Evolutionary conservation across 2,329 filamentous ascomycete species (phyloP).

Genomic region (Penicillium sp.): DNA sequence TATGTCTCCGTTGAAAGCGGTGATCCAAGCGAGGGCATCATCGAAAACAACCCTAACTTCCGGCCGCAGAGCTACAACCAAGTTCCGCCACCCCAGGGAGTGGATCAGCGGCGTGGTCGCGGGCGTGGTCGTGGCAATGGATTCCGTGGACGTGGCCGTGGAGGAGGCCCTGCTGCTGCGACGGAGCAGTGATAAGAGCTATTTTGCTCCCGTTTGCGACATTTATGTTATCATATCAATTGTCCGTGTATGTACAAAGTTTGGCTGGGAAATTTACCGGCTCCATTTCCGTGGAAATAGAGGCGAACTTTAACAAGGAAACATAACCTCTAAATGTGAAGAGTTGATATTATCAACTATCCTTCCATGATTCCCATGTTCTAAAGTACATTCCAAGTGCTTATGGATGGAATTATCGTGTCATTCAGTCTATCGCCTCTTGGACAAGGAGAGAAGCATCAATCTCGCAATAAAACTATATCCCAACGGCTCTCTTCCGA

Average conservation of each 20-base stretch:
- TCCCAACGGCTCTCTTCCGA: conserved; percentile 16
- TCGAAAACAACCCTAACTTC: conserved; percentile 58
- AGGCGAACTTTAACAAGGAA: neutral
- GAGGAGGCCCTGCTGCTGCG: conserved; percentile 22
- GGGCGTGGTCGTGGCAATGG: conserved; percentile 39
- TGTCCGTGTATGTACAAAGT: conserved; percentile 9
- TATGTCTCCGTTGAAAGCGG: conserved; percentile 48
- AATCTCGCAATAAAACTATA: neutral
- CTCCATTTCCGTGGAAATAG: neutral
- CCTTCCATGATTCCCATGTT: neutral
- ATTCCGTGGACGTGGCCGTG: conserved; percentile 31
- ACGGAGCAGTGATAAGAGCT: conserved; percentile 4
- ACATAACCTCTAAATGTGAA: neutral
- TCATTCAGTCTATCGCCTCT: neutral
- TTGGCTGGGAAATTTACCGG: neutral
- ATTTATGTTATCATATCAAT: neutral
- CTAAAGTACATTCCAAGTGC: neutral
- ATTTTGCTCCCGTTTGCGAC: neutral
- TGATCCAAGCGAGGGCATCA: conserved; percentile 54
- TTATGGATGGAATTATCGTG: neutral
- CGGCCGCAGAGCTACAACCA: conserved; percentile 53
- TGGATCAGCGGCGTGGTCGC: conserved; percentile 41
- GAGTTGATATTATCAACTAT: neutral
- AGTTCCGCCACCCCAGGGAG: conserved; percentile 49
- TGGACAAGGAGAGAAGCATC: neutral